Base-by-base conservation (phyloP, 176 grass and related monocot species). In the Aegilops sharonensis region DNA sequence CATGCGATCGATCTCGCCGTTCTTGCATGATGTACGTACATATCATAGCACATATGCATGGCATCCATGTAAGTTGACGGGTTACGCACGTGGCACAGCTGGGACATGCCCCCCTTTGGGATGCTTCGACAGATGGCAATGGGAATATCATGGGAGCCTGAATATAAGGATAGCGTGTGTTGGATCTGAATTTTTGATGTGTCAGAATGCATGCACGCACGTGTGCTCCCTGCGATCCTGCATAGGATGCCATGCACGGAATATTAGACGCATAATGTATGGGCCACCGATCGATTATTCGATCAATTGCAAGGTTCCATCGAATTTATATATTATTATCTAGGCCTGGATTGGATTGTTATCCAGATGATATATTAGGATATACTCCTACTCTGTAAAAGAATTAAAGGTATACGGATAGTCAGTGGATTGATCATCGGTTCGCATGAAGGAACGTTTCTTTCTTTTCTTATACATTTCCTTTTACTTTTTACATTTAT, bases 201-300 rank as follows among this genome's bases (percentile, higher is more conserved):
- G 30, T 59, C 60, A 9, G 57, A 30, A 66, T 79, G 27, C 27
- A 10, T 24, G 29, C 68, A 66, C 43, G 8, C 70, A 82, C 78
- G 23, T 76, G 70, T 76, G 69, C 73, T 81, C 59, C 85, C 40
- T 11, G 18, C 5, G 8, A 2, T 63, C 25, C 14, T 59, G 36
- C 78, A 65, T 75, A 24, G 31, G 60, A 34, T 17, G 67, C 25
- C 47, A 32, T 59, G 69, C 32, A 31, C 61, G 34, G 61, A 56
- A 80, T 62, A 86, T 45, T 14, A 66, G 64, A 60, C 10, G 35
- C 64, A 40, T 17, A 42, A 80, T 80, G 77, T 48, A 86, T 73
- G 77, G 54, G 52, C 11, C 54, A 63, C 25, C 23, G 23, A 20
- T 60, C 10, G 24, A 48, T 54, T 54, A 54, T 54, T 54, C 34